Percentiles rank a stretch among this genome's conserved stretches.
Evolutionary conservation across 169 alveolate genomes (phyloP).

Genomic region (Theileria parva): DNA sequence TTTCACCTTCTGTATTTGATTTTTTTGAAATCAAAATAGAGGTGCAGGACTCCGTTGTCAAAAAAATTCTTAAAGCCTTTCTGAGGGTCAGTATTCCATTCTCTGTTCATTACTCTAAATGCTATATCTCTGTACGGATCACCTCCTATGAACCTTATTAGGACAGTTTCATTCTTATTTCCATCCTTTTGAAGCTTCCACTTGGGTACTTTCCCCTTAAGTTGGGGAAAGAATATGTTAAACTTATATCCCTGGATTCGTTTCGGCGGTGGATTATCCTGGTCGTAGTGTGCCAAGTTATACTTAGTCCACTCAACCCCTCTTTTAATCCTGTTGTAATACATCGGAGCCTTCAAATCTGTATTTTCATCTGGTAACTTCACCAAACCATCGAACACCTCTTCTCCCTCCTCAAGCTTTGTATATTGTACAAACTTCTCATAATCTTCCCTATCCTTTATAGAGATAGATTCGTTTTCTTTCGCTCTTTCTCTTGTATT

Average conservation of each 20-base stretch:
- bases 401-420: conserved; percentile 83
- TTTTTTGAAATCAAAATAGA: conserved; percentile 90
- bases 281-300: conserved; percentile 95
- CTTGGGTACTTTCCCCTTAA: conserved; percentile 91
- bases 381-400: conserved; percentile 75
- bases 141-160: conserved; percentile 95
- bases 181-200: conserved; percentile 87
- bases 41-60: conserved; percentile 88
- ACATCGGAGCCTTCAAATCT: conserved; percentile 86
- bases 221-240: conserved; percentile 94
- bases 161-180: conserved; percentile 71
- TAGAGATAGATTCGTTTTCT: neutral
- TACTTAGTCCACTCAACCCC: conserved; percentile 96
- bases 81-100: conserved; percentile 92
- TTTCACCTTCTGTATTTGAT: conserved; percentile 86
- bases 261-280: conserved; percentile 97
- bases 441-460: neutral
- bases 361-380: conserved; percentile 7
- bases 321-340: conserved; percentile 90
- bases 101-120: conserved; percentile 93
- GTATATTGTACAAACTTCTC: conserved; percentile 70
- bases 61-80: conserved; percentile 89
- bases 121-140: conserved; percentile 96
- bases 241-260: conserved; percentile 94
- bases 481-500: neutral